phyloP scores from a whole-genome alignment of 768 basidiomycete species.

The Agaricus subrufescens region DNA sequence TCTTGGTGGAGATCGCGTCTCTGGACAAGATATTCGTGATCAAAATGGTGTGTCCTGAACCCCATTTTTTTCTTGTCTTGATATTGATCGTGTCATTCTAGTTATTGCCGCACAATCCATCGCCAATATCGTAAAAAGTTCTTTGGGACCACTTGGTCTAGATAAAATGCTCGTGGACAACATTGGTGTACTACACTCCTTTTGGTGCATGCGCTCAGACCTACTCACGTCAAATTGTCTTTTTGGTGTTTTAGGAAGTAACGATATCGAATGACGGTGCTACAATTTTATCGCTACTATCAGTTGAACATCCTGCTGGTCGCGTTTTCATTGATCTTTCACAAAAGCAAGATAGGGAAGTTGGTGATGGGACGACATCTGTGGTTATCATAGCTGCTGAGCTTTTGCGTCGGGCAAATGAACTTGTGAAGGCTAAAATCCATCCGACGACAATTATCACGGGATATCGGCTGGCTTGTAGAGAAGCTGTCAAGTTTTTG shows the following conservation, averaged over 20 bases:
- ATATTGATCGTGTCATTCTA: conserved; percentile 22
- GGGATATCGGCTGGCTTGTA: conserved; percentile 94
- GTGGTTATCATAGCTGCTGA: conserved; percentile 99
- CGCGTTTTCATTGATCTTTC: conserved; percentile 97
- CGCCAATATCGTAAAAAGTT: conserved; percentile 96
- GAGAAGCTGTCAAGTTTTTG: conserved; percentile 97
- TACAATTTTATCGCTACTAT: conserved; percentile 91
- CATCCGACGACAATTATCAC: conserved; percentile 99
- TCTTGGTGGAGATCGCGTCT: conserved; percentile 88
- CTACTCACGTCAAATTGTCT: background rate
- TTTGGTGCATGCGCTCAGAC: background rate
- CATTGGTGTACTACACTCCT: conserved; percentile 68
- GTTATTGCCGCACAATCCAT: conserved; percentile 95
- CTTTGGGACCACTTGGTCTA: conserved; percentile 89
- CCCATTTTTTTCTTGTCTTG: conserved; percentile 9
- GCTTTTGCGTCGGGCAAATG: conserved; percentile 91
- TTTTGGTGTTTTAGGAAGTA: conserved; percentile 67
- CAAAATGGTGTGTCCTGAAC: conserved; percentile 74
- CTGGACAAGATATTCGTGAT: conserved; percentile 94
- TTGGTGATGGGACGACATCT: conserved; percentile 98
- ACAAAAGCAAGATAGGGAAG: conserved; percentile 99
- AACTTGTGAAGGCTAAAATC: conserved; percentile 96
- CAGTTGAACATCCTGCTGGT: conserved; percentile 96
- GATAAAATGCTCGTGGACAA: conserved; percentile 99
- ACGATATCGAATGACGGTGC: conserved; percentile 99